Conservation (phyloP, 169 alveolate species). For the Eimeria falciformis region DNA sequence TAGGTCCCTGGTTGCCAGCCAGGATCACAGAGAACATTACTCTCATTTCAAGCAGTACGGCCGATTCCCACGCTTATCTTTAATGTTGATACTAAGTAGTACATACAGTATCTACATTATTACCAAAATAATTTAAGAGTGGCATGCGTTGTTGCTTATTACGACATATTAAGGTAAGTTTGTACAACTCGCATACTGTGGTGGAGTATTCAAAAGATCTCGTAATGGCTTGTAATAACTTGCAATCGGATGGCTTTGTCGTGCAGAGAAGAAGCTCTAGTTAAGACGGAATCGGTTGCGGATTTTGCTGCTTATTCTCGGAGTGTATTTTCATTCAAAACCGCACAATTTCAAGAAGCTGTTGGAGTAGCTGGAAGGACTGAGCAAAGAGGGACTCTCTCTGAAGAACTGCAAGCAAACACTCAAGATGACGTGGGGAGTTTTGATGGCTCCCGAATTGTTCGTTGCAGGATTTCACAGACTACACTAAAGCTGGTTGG, state of each 20-base stretch:
- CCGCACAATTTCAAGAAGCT: not conserved
- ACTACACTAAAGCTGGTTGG: constrained; percentile 43
- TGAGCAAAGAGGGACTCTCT: not conserved
- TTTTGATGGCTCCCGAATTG: not conserved
- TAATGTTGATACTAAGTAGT: no score
- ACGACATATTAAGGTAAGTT: no score
- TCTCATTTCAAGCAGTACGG: not conserved
- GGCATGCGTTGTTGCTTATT: no score
- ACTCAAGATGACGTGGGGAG: not conserved
- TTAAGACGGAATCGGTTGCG: not conserved
- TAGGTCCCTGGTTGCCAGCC: not conserved
- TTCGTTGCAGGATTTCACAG: constrained; percentile 37
- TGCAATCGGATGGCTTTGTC: not conserved
- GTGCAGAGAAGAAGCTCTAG: not conserved
- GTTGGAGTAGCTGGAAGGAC: not conserved
- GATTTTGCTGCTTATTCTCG: not conserved
- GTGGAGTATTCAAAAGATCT: no score
- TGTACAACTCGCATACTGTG: no score
- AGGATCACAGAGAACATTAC: not conserved
- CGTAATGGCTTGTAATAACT: no score
- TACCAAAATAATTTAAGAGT: no score
- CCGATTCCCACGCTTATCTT: no score
- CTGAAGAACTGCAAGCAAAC: not conserved
- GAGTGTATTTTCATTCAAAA: not conserved
- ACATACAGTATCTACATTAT: no score